Percentiles rank a stretch among this genome's conserved stretches.
Evolutionary conservation across 108 stramenopile genomes (phyloP).

Genomic region (Nannochloropsis salina): DNA sequence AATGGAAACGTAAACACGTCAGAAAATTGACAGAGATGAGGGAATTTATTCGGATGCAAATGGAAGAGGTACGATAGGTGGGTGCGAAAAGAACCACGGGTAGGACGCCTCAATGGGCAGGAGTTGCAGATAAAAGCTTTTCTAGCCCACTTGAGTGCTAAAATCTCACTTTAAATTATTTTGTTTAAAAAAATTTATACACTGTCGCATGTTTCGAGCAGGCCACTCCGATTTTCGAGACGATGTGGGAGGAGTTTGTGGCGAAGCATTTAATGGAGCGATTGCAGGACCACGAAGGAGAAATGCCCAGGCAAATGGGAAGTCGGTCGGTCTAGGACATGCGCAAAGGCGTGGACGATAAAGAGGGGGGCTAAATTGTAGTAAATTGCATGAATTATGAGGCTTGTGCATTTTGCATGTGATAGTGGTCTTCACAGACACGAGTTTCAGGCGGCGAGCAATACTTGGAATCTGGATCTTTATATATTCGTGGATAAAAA

Average conservation of each 20-base stretch:
- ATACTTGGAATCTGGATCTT: no score
- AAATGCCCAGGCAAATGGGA: background rate
- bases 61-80: background rate
- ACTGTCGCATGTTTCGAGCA: background rate
- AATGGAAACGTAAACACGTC: background rate
- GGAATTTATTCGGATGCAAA: background rate
- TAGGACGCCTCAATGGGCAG: no score
- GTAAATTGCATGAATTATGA: background rate
- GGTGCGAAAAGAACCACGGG: no score
- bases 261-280: background rate
- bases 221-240: background rate
- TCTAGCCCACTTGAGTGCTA: no score
- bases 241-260: conserved; percentile 17
- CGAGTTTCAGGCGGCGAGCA: no score
- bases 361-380: background rate
- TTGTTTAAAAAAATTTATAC: no score
- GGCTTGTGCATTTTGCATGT: no score
- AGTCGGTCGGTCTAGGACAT: background rate
- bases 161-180: no score
- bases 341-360: background rate
- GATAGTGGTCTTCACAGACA: no score
- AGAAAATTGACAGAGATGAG: background rate
- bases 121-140: no score
- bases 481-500: no score
- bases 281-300: background rate